These are phyloP conservation scores for Paecilomyces fulvus DNA, from an alignment of 2,329 filamentous ascomycete genomes.

Conservation along the genomic window DNA sequence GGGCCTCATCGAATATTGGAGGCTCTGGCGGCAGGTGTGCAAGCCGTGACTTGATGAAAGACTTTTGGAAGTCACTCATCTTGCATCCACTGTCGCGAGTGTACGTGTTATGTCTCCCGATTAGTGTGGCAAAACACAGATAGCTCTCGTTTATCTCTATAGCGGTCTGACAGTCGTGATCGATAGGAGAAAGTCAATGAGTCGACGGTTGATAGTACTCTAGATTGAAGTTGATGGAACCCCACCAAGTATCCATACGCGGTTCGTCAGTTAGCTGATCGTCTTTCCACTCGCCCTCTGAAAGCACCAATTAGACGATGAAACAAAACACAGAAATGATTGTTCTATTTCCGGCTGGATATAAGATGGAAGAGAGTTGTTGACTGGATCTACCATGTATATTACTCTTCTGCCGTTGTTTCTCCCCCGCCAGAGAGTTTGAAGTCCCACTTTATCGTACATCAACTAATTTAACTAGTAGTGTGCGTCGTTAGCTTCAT, in stretches of 20 bases:
- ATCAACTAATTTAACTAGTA: not conserved
- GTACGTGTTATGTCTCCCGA: not conserved
- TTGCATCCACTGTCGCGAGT: not conserved
- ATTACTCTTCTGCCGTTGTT: not conserved
- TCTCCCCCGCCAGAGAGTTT: not conserved
- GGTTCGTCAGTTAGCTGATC: not conserved
- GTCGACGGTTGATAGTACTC: not conserved
- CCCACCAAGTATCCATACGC: not conserved
- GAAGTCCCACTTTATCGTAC: not conserved
- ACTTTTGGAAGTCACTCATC: constrained; percentile 76
- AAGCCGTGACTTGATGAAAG: constrained; percentile 70
- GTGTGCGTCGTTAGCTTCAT: not conserved
- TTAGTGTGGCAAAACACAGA: too few relatives aligned
- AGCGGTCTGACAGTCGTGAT: not conserved
- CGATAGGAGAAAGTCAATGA: not conserved
- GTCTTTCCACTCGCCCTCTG: not conserved
- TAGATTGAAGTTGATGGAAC: not conserved
- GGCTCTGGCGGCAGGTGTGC: constrained; percentile 52
- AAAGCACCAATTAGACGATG: not conserved
- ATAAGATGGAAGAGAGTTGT: not conserved
- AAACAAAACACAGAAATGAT: not conserved
- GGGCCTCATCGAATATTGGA: constrained; percentile 35
- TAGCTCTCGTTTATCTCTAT: not conserved
- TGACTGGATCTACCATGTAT: not conserved
- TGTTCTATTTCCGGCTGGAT: not conserved